Percentiles rank a stretch among this genome's conserved stretches.
Conservation (phyloP, 805 yeast species). For the Teunomyces aglyptinius region DNA sequence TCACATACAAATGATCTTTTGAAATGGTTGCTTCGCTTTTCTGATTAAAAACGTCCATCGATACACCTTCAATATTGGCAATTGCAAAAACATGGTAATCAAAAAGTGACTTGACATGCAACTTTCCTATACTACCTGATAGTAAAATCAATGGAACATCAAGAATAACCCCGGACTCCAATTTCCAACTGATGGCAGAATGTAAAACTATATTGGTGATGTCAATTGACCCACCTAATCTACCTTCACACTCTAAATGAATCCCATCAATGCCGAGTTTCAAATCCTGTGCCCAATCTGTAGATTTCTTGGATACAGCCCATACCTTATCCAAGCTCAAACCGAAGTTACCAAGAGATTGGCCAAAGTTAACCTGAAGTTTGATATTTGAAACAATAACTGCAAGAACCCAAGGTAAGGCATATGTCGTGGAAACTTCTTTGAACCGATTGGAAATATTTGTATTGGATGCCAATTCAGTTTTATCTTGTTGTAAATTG, state of each 20-base stretch:
- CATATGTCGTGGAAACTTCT: conserved; percentile 58
- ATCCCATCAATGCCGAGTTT: conserved; percentile 57
- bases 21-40: conserved; percentile 46
- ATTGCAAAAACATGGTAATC: conserved; percentile 86
- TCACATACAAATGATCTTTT: conserved; percentile 62
- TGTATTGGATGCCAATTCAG: conserved; percentile 25
- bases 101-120: conserved; percentile 64
- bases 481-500: neutral
- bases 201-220: conserved; percentile 51
- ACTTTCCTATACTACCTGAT: conserved; percentile 51
- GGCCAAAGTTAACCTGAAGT: conserved; percentile 74
- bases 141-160: conserved; percentile 68
- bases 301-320: conserved; percentile 64
- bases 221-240: conserved; percentile 71
- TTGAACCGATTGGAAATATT: conserved; percentile 48
- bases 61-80: conserved; percentile 46
- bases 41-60: conserved; percentile 66
- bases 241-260: conserved; percentile 60
- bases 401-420: conserved; percentile 74
- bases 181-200: conserved; percentile 72
- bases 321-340: conserved; percentile 59
- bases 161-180: conserved; percentile 36
- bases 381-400: conserved; percentile 51
- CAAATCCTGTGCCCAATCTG: conserved; percentile 70
- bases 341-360: conserved; percentile 68